These are phyloP conservation scores for Lactarius hengduanensis DNA, from an alignment of 768 basidiomycete genomes.

Conservation along the genomic window DNA sequence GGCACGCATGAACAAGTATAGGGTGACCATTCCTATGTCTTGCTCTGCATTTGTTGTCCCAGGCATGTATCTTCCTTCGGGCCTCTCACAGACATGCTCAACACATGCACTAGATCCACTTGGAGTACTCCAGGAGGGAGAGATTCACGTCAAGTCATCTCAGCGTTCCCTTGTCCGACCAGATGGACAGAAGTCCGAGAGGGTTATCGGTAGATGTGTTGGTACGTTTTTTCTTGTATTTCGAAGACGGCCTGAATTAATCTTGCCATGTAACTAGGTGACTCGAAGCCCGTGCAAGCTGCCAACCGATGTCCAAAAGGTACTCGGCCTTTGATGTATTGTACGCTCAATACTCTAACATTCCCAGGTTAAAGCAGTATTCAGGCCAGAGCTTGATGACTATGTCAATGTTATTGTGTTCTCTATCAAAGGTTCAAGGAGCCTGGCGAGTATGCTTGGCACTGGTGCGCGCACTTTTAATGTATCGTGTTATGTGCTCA, in stretches of 20 bases:
- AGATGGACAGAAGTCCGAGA: constrained; percentile 49
- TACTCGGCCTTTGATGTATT: constrained; percentile 26
- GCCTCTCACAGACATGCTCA: neutral
- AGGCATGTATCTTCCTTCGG: constrained; percentile 35
- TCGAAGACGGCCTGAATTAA: neutral
- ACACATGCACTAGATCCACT: constrained; percentile 44
- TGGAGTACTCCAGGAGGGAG: constrained; percentile 50
- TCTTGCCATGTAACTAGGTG: constrained; percentile 38
- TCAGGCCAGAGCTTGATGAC: constrained; percentile 46
- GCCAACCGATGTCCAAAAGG: constrained; percentile 66
- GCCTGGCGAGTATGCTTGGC: constrained; percentile 60
- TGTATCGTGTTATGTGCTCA: neutral
- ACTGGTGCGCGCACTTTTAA: constrained; percentile 45
- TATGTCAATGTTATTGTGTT: constrained; percentile 56
- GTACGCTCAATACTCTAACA: neutral
- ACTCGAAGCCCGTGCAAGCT: constrained; percentile 70
- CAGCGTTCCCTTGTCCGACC: constrained; percentile 40
- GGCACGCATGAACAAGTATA: constrained; percentile 43
- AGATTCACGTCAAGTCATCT: constrained; percentile 58
- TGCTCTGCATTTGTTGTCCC: constrained; percentile 63
- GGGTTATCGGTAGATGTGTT: constrained; percentile 57
- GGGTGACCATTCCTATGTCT: constrained; percentile 55
- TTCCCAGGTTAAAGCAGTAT: constrained; percentile 55
- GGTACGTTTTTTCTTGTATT: constrained; percentile 35
- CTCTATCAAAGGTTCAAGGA: constrained; percentile 39